These are phyloP conservation scores for Xylariaceae sp. DNA, from an alignment of 2,329 filamentous ascomycete species.

Conservation along the genomic window DNA sequence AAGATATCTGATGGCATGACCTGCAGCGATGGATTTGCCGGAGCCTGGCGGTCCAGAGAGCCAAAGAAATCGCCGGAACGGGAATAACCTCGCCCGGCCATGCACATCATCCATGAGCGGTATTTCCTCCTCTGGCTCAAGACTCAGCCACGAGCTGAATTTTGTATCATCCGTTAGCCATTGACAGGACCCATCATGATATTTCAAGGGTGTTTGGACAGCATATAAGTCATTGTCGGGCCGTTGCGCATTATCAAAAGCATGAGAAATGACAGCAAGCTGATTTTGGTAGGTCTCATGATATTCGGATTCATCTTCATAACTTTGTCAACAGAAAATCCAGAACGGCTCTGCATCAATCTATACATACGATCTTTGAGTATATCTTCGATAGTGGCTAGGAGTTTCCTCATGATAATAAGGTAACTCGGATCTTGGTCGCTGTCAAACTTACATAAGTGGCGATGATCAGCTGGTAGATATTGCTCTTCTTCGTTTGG, in stretches of 20 bases:
- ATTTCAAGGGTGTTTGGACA: neutral
- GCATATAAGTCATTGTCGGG: neutral
- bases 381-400: constrained; percentile 21
- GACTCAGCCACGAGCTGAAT: neutral
- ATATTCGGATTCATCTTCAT: neutral
- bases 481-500: constrained; percentile 23
- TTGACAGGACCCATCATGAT: neutral
- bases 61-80: neutral
- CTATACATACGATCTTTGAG: constrained; percentile 3
- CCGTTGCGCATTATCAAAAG: neutral
- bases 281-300: neutral
- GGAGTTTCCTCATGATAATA: constrained; percentile 18
- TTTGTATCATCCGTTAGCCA: neutral
- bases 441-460: constrained; percentile 28
- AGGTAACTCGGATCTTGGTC: constrained; percentile 24
- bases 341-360: neutral
- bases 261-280: neutral
- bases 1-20: neutral
- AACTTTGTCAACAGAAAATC: neutral
- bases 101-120: neutral
- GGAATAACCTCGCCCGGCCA: too few species aligned
- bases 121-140: neutral
- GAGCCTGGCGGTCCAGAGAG: neutral
- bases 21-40: neutral
- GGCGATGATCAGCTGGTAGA: constrained; percentile 28